These are phyloP conservation scores for Starmerella potacharoeniae DNA, from an alignment of 805 yeast species.

Conservation along the genomic window DNA sequence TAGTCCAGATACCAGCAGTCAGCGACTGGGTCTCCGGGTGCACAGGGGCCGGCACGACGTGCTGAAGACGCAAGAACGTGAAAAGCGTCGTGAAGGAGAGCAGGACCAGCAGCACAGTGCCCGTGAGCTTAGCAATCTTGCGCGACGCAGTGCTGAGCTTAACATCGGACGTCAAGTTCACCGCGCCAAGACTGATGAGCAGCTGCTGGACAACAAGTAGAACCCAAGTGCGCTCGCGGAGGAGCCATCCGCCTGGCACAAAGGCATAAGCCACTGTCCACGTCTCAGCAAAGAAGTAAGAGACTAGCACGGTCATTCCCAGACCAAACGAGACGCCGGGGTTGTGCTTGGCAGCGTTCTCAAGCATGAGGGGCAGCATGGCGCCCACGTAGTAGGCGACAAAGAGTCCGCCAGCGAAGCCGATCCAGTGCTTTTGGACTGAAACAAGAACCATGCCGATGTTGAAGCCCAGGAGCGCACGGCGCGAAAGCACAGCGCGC, in stretches of 20 bases:
- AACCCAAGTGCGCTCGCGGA: constrained; percentile 81
- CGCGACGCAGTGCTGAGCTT: constrained; percentile 18
- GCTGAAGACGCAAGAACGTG: constrained; percentile 46
- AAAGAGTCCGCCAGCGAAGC: constrained; percentile 60
- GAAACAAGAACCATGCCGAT: constrained; percentile 44
- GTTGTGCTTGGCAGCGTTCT: constrained; percentile 42
- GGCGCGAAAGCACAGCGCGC: constrained; percentile 25
- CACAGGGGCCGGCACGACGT: constrained; percentile 52
- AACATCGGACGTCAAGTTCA: constrained; percentile 14
- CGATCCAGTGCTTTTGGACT: constrained; percentile 51
- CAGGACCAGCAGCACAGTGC: constrained; percentile 30
- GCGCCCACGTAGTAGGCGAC: constrained; percentile 52
- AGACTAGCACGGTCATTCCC: constrained; percentile 37
- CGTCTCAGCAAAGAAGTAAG: constrained; percentile 68
- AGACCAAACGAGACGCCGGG: constrained; percentile 39
- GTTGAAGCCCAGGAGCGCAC: constrained; percentile 35
- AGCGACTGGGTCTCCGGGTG: constrained; percentile 58
- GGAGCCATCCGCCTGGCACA: constrained; percentile 83
- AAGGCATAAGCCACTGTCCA: constrained; percentile 98
- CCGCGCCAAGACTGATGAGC: constrained; percentile 44
- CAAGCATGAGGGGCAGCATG: constrained; percentile 49
- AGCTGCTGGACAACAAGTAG: constrained; percentile 48
- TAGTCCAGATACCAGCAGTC: constrained; percentile 97
- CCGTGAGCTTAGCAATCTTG: constrained; percentile 22
- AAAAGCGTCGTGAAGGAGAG: constrained; percentile 40